Percentiles rank a stretch among this genome's conserved stretches.
Evolutionary conservation across 352 stramenopile species (phyloP).

Genomic region (Globisporangium solare): DNA sequence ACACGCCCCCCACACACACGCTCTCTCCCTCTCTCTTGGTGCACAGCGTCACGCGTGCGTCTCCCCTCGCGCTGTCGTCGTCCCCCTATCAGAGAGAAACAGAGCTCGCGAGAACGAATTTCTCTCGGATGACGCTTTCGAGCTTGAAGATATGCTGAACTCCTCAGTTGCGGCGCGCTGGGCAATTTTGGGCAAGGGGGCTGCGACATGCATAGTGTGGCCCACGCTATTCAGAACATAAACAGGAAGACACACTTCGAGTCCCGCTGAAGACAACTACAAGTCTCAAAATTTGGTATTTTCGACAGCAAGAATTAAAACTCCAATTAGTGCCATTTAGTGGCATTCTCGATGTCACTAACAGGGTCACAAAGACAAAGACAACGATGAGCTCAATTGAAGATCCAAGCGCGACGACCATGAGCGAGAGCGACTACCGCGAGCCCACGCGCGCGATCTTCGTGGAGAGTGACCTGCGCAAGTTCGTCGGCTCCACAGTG

Average conservation of each 20-base stretch:
- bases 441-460: constrained; percentile 78
- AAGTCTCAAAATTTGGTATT: neutral
- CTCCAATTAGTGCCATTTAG: too few species aligned
- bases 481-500: constrained; percentile 68
- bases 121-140: neutral
- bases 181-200: constrained; percentile 7
- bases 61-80: too few species aligned
- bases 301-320: too few species aligned
- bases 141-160: constrained; percentile 1
- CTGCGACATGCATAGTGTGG: neutral
- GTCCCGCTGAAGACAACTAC: too few species aligned
- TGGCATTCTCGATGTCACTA: too few species aligned
- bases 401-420: neutral
- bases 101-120: neutral
- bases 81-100: neutral
- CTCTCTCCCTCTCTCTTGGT: too few species aligned
- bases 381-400: neutral
- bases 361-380: neutral
- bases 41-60: too few species aligned
- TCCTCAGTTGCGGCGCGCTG: neutral
- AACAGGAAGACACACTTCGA: too few species aligned
- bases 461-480: constrained; percentile 57
- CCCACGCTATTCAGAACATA: neutral
- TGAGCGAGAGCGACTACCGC: constrained; percentile 29
- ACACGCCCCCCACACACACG: neutral